phyloP scores from a whole-genome alignment of 345 rosid species.

The Aquilaria yunnanensis region DNA sequence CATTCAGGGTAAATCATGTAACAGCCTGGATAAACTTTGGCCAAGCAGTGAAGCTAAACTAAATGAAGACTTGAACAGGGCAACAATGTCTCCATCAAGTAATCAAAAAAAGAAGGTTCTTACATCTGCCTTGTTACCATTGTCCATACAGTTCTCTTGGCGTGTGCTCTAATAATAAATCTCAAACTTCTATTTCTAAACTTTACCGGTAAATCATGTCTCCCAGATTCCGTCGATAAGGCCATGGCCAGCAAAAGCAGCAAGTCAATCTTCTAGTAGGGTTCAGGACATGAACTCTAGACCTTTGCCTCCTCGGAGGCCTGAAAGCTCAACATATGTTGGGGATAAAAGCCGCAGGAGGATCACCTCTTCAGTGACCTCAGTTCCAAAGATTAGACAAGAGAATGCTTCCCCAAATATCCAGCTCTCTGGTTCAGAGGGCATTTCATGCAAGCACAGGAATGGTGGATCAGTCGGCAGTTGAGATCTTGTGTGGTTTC shows the following conservation, averaged over 20 bases:
- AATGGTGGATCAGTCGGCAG: neutral
- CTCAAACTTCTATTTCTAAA: neutral
- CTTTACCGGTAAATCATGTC: constrained; percentile 6
- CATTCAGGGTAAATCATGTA: constrained; percentile 28
- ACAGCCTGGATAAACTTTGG: constrained; percentile 14
- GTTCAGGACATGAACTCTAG: constrained; percentile 26
- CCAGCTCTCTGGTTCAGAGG: constrained; percentile 16
- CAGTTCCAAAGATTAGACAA: constrained; percentile 32
- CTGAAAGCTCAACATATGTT: constrained; percentile 26
- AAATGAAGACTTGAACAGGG: constrained; percentile 11
- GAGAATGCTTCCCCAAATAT: constrained; percentile 78
- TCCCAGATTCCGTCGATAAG: constrained; percentile 36
- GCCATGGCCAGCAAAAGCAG: constrained; percentile 46
- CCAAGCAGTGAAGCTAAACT: constrained; percentile 22
- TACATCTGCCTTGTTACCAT: neutral
- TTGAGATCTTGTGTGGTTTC: no score
- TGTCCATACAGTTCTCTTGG: constrained; percentile 2
- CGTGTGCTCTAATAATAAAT: neutral
- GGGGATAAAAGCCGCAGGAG: constrained; percentile 27
- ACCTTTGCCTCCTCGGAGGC: constrained; percentile 35
- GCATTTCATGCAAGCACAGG: constrained; percentile 1
- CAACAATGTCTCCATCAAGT: constrained; percentile 4
- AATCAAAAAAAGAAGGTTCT: constrained; percentile 23
- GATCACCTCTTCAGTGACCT: constrained; percentile 23
- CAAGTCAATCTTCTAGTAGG: constrained; percentile 27